Evolutionary conservation across 768 basidiomycete genomes (phyloP).

Genomic region (Auriculariales sp.): DNA sequence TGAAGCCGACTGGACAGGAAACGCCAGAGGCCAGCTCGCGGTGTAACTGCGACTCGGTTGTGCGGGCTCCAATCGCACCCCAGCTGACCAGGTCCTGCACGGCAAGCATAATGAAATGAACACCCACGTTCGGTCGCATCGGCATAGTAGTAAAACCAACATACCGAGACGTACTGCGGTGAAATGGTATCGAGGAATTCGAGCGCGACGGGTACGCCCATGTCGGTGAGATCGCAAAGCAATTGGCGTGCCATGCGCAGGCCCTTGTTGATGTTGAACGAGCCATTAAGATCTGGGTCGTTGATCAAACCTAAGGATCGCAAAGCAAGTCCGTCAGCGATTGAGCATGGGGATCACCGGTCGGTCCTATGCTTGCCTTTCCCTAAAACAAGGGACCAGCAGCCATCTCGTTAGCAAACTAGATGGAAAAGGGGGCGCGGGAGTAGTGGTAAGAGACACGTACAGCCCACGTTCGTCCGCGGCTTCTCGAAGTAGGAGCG

Average conservation of each 20-base stretch:
- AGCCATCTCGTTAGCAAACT: neutral
- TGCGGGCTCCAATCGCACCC: slow-evolving; percentile 95
- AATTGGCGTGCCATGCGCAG: slow-evolving; percentile 77
- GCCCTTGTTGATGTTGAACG: slow-evolving; percentile 95
- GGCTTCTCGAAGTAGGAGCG: slow-evolving; percentile 54
- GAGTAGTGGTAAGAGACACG: too few relatives aligned
- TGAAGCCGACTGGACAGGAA: slow-evolving; percentile 91
- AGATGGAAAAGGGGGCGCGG: neutral
- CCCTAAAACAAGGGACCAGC: slow-evolving; percentile 14
- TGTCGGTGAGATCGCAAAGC: slow-evolving; percentile 77
- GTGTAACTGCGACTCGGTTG: slow-evolving; percentile 94
- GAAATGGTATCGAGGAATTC: slow-evolving; percentile 80
- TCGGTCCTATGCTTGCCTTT: slow-evolving; percentile 55
- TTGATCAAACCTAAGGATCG: slow-evolving; percentile 40
- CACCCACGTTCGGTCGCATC: slow-evolving; percentile 16
- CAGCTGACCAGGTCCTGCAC: slow-evolving; percentile 50
- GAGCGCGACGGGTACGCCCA: slow-evolving; percentile 86
- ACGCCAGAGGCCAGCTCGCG: slow-evolving; percentile 91
- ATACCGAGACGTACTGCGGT: slow-evolving; percentile 71
- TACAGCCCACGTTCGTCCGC: slow-evolving; percentile 85
- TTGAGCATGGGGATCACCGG: neutral
- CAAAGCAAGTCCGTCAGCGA: neutral
- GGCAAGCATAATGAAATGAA: slow-evolving; percentile 5
- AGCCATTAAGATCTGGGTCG: slow-evolving; percentile 90
- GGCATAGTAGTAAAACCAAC: slow-evolving; percentile 9